A percentile compares a stretch with the other conserved stretches of the same genome.
These are phyloP conservation scores for Fusarium xyrophilum DNA, from an alignment of 2,329 filamentous ascomycete genomes.

Conservation along the genomic window DNA sequence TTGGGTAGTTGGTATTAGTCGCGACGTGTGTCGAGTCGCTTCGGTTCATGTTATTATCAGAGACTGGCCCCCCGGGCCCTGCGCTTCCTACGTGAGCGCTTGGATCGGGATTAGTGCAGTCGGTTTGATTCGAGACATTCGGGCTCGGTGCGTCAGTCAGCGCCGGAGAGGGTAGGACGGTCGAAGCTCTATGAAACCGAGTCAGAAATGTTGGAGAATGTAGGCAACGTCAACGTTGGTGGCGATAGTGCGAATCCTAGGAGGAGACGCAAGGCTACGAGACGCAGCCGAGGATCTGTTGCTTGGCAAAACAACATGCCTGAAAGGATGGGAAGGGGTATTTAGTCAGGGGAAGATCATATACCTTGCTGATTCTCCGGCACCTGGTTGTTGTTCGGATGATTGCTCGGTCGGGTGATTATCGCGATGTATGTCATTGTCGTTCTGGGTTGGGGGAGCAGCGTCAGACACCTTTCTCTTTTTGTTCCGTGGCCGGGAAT, in stretches of 20 bases:
- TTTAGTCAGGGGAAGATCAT: not conserved
- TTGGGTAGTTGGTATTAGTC: slow-evolving; percentile 7
- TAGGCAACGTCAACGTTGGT: not conserved
- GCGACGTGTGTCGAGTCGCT: slow-evolving; percentile 4
- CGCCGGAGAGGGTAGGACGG: slow-evolving; percentile 66
- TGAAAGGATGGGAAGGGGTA: not conserved
- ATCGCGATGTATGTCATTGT: slow-evolving; percentile 16
- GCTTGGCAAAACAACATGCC: not conserved
- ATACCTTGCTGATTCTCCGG: slow-evolving; percentile 23
- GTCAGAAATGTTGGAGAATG: slow-evolving; percentile 23
- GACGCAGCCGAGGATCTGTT: not conserved
- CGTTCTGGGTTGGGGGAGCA: slow-evolving; percentile 17
- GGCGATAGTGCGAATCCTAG: not conserved
- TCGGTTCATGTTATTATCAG: slow-evolving; percentile 15
- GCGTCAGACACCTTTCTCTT: slow-evolving; percentile 17
- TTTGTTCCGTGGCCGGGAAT: slow-evolving; percentile 35
- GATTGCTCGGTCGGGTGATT: slow-evolving; percentile 5
- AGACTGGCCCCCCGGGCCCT: slow-evolving; percentile 8
- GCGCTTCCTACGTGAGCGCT: slow-evolving; percentile 16
- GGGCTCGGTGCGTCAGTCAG: slow-evolving; percentile 68
- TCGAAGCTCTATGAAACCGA: slow-evolving; percentile 29
- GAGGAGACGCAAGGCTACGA: slow-evolving; percentile 8
- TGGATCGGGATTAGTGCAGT: slow-evolving; percentile 44
- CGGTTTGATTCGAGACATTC: slow-evolving; percentile 44
- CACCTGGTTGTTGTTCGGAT: slow-evolving; percentile 13